phyloP scores from a whole-genome alignment of 2,329 filamentous ascomycete genomes.

The Hypomyces perniciosus region DNA sequence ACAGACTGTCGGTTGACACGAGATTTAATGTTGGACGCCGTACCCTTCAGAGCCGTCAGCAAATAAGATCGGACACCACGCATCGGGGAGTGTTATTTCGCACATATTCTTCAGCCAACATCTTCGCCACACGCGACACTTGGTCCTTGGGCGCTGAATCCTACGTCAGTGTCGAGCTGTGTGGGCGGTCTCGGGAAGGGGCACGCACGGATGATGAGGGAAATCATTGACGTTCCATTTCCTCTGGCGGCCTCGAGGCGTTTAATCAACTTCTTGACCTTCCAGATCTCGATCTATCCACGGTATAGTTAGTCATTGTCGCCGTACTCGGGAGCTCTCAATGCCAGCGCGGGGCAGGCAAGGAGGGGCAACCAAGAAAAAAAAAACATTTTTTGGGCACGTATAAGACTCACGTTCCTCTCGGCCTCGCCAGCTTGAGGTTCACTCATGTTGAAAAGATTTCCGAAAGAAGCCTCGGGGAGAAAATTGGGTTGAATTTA shows the following conservation, averaged over 20 bases:
- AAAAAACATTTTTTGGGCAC: slow-evolving; percentile 16
- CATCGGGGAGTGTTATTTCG: slow-evolving; percentile 24
- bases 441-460: slow-evolving; percentile 69
- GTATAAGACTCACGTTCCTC: slow-evolving; percentile 67
- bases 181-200: slow-evolving; percentile 1
- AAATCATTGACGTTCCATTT: slow-evolving; percentile 99
- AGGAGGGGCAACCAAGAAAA: slow-evolving; percentile 19
- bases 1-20: slow-evolving; percentile 98
- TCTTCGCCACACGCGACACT: slow-evolving; percentile 91
- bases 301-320: slow-evolving; percentile 8
- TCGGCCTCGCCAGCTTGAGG: slow-evolving; percentile 86
- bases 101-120: slow-evolving; percentile 99
- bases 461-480: slow-evolving; percentile 1
- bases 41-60: slow-evolving; percentile 57
- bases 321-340: neutral
- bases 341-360: slow-evolving; percentile 26
- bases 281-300: slow-evolving; percentile 72
- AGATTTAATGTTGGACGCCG: slow-evolving; percentile 98
- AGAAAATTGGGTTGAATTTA: slow-evolving; percentile 4
- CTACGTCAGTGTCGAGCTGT: slow-evolving; percentile 5
- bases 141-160: slow-evolving; percentile 88
- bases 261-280: slow-evolving; percentile 99
- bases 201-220: slow-evolving; percentile 87
- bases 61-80: slow-evolving; percentile 8
- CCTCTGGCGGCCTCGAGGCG: slow-evolving; percentile 93